Percentiles rank a stretch among this genome's conserved stretches.
Conservation (phyloP, 225 moss, liverwort and hornwort genomes). For the Sphagnum tenellum region DNA sequence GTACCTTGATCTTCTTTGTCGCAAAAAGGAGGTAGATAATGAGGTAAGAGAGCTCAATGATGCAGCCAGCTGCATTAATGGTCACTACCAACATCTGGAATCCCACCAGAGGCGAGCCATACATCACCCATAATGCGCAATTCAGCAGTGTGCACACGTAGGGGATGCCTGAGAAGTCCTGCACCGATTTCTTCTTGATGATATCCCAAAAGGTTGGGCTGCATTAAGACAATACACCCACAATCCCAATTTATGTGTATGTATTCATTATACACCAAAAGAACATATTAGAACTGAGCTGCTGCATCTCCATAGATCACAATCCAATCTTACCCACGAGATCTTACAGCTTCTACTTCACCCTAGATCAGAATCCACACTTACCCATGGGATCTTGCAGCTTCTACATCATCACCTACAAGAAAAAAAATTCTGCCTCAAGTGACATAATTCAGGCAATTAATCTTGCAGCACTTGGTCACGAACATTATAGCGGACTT, state of each 20-base stretch:
- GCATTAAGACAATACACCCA: background rate
- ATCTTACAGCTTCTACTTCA: background rate
- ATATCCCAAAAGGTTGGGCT: slow-evolving; percentile 47
- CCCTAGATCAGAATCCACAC: no score
- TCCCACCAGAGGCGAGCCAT: slow-evolving; percentile 31
- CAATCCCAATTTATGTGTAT: background rate
- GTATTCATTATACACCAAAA: background rate
- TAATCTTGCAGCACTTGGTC: background rate
- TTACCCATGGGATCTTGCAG: no score
- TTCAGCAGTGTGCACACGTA: slow-evolving; percentile 41
- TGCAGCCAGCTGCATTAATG: slow-evolving; percentile 24
- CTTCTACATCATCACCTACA: no score
- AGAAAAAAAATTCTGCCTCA: background rate
- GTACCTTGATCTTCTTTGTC: slow-evolving; percentile 17
- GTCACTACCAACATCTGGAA: slow-evolving; percentile 33
- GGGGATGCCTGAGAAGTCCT: slow-evolving; percentile 29
- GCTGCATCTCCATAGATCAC: background rate
- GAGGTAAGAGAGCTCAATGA: slow-evolving; percentile 21
- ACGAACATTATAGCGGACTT: slow-evolving; percentile 7
- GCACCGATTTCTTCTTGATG: slow-evolving; percentile 29
- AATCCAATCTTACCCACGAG: background rate
- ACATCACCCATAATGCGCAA: slow-evolving; percentile 34
- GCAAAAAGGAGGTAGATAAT: slow-evolving; percentile 22
- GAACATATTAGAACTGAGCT: background rate
- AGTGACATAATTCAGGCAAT: background rate